Conservation (phyloP, 2,329 filamentous ascomycete species). For the Ophiocordyceps camponoti-rufipedis region DNA sequence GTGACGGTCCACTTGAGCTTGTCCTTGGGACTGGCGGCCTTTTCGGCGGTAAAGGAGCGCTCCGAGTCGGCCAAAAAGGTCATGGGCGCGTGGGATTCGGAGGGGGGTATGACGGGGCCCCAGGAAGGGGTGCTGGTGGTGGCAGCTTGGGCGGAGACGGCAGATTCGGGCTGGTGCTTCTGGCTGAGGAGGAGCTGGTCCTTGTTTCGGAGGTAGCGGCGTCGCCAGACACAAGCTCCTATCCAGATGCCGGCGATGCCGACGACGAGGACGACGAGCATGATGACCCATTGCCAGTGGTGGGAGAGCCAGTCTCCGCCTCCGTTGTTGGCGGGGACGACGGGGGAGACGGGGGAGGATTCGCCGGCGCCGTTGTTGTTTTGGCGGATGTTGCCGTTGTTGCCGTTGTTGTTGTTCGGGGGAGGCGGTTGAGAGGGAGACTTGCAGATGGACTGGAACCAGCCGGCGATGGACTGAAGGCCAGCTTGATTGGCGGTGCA, state of each 20-base stretch:
- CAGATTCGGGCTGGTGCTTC: conserved; percentile 3
- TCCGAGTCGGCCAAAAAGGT: conserved; percentile 3
- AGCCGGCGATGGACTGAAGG: conserved; percentile 40
- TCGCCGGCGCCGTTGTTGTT: not conserved
- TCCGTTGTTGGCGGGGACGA: conserved; percentile 6
- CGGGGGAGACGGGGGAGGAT: not conserved
- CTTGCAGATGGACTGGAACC: conserved; percentile 52
- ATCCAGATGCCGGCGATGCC: conserved; percentile 50
- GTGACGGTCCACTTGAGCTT: conserved; percentile 30
- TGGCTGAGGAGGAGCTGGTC: conserved; percentile 25
- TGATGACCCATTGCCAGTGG: conserved; percentile 68
- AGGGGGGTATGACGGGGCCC: conserved; percentile 12
- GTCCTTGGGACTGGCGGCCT: conserved; percentile 12
- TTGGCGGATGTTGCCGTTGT: conserved; percentile 4
- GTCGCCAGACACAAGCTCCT: conserved; percentile 51
- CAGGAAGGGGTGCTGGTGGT: conserved; percentile 15
- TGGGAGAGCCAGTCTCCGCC: conserved; percentile 35
- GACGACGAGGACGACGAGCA: conserved; percentile 57
- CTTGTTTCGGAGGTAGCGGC: conserved; percentile 53
- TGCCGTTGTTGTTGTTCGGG: conserved; percentile 9
- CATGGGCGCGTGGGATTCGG: conserved; percentile 8
- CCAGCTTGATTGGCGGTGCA: conserved; percentile 31
- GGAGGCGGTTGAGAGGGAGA: conserved; percentile 4
- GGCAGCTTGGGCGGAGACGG: conserved; percentile 8
- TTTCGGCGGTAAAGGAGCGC: conserved; percentile 3